Evolutionary conservation across 2,329 filamentous ascomycete genomes (phyloP).

Genomic region (Fusarium concolor): DNA sequence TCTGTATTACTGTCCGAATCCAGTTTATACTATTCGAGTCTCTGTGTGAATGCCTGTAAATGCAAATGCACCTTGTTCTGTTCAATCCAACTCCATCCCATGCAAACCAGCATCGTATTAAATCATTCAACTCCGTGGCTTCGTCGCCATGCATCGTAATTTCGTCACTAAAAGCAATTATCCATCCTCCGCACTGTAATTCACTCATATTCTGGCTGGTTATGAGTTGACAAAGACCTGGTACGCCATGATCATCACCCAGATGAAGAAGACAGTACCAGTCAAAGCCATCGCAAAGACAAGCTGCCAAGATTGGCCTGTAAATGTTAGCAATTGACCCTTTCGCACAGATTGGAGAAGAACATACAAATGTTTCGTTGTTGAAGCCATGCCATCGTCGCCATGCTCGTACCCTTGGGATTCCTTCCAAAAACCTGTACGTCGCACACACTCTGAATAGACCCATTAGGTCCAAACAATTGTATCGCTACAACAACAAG

Average conservation of each 20-base stretch:
- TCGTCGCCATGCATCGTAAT: slow-evolving; percentile 37
- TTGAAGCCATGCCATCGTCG: slow-evolving; percentile 72
- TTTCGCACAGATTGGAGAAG: too few relatives aligned
- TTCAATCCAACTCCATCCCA: slow-evolving; percentile 25
- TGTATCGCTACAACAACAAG: slow-evolving; percentile 71
- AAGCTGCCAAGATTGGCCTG: slow-evolving; percentile 72
- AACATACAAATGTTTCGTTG: slow-evolving; percentile 72
- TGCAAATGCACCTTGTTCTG: slow-evolving; percentile 13
- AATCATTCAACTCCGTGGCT: slow-evolving; percentile 32
- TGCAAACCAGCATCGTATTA: slow-evolving; percentile 17
- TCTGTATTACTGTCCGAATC: neutral
- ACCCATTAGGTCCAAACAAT: slow-evolving; percentile 70
- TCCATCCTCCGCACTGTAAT: neutral
- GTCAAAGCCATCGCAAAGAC: slow-evolving; percentile 72
- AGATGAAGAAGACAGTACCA: slow-evolving; percentile 70
- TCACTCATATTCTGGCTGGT: neutral
- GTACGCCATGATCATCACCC: slow-evolving; percentile 76
- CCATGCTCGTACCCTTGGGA: slow-evolving; percentile 62
- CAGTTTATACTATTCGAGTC: neutral
- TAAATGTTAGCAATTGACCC: slow-evolving; percentile 28
- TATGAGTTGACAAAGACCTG: slow-evolving; percentile 67
- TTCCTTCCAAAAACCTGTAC: slow-evolving; percentile 65
- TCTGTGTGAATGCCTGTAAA: slow-evolving; percentile 7
- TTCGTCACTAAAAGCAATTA: slow-evolving; percentile 17
- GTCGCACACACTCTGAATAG: slow-evolving; percentile 70